Evolutionary conservation across 2,329 filamentous ascomycete species (phyloP), one percentile per base, ranked within the genome.

Genomic region (Cylindrodendrum hubeiense): DNA sequence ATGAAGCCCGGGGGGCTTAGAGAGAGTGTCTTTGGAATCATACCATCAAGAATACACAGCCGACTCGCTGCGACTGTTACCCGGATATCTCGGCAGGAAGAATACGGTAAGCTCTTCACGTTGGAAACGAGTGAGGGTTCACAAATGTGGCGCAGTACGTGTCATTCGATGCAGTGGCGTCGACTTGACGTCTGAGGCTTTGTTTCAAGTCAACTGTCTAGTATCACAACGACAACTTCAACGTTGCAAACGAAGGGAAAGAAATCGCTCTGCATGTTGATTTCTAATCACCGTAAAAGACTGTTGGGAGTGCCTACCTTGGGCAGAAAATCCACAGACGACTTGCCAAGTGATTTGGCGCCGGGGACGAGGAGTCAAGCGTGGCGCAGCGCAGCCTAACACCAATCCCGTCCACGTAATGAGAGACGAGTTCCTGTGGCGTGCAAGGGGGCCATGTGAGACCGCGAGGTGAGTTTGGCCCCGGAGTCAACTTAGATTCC

Each of bases 341-440:
- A 46, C 30, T 34, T 46, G 51, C 69, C 60, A 65, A 68, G 63
- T 57, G 44, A 22, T 63, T 62, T 69, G 58, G 68, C 56, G 52
- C 47, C 41, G 34, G 19, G 47, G 56, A 59, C 46, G 47, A 43
- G 39, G 10, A 60, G 74, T 74, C 72, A 77, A 79, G 74, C 49
- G 76, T 79, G 78, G 78, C 78, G 77, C 78, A 79, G 78, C 69
- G 39, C 30, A 24, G 39, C 21, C 44, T 24, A 63, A 63, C 39
- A 19, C 70, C 65, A 71, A 72, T 73, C 62, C 51, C 26, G 44
- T 67, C 72, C 73, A 67, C 75, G 74, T 75, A 72, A 71, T 73
- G 66, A 52, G 44, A 58, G 58, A 71, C 66, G 70, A 69, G 67
- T 65, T 51, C 64, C 30, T 74, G 73, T 75, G 73, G 73, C 73